These are phyloP conservation scores for Suillus subluteus DNA, from an alignment of 768 basidiomycete species.

Conservation along the genomic window DNA sequence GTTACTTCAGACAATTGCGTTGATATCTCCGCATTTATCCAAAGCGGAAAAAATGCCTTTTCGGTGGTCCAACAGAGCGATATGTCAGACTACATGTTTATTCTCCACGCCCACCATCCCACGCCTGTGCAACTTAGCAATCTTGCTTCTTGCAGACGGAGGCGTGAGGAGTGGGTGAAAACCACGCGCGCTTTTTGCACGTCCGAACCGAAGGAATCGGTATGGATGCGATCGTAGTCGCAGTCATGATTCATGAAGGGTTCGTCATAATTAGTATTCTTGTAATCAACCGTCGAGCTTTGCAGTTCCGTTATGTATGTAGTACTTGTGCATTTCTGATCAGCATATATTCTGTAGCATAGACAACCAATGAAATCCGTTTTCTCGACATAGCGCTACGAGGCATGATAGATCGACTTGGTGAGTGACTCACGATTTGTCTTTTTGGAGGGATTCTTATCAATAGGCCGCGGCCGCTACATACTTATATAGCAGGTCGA, in stretches of 20 bases:
- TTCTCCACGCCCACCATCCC: conserved; percentile 54
- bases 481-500: not conserved
- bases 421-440: not conserved
- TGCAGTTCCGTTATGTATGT: not conserved
- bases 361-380: not conserved
- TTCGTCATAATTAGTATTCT: not conserved
- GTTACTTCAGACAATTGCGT: conserved; percentile 51
- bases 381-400: not conserved
- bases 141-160: conserved; percentile 17
- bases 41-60: conserved; percentile 45
- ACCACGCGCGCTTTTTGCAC: conserved; percentile 21
- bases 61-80: conserved; percentile 47
- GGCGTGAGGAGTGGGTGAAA: conserved; percentile 26
- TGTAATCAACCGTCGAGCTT: not conserved
- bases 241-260: not conserved
- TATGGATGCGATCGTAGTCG: not conserved
- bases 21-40: conserved; percentile 52
- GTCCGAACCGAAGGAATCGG: conserved; percentile 10
- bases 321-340: not conserved
- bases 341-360: not conserved
- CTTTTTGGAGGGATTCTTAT: not conserved
- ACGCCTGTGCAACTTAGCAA: conserved; percentile 46
- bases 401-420: not conserved
- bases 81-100: conserved; percentile 48
- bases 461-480: not conserved